These are phyloP conservation scores for Trypanosoma platydactyli DNA, from an alignment of 208 protist genomes.

Conservation along the genomic window DNA sequence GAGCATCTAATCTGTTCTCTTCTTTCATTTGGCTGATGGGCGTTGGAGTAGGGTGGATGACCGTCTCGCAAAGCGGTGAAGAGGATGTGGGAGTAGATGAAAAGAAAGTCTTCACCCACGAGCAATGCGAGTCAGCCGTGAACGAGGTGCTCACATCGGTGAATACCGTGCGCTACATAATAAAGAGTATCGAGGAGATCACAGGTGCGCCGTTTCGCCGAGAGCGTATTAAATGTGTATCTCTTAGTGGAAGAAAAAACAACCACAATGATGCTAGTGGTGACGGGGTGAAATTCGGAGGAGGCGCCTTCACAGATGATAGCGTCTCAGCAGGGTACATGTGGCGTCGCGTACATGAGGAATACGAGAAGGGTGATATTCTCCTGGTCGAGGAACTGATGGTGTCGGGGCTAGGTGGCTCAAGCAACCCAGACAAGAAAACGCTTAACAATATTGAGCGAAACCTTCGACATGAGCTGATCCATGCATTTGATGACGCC, in stretches of 20 bases:
- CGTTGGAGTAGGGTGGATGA: neutral
- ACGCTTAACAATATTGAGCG: constrained; percentile 46
- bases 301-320: constrained; percentile 14
- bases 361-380: constrained; percentile 72
- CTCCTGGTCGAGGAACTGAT: constrained; percentile 72
- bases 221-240: constrained; percentile 82
- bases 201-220: constrained; percentile 45
- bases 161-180: constrained; percentile 87
- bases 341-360: constrained; percentile 56
- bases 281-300: neutral
- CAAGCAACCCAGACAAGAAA: neutral
- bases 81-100: neutral
- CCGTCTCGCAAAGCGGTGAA: neutral
- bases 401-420: neutral
- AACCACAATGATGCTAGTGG: neutral
- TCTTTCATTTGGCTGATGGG: too few relatives aligned
- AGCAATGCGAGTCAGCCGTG: constrained; percentile 65
- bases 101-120: neutral
- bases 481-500: constrained; percentile 94
- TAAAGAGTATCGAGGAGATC: constrained; percentile 74
- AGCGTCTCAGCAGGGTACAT: constrained; percentile 70
- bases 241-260: neutral
- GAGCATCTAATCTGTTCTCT: too few relatives aligned
- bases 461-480: constrained; percentile 92
- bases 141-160: constrained; percentile 69